A percentile compares a stretch with the other conserved stretches of the same genome.
Evolutionary conservation across 2,329 filamentous ascomycete species (phyloP).

Genomic region (Fusarium citri): DNA sequence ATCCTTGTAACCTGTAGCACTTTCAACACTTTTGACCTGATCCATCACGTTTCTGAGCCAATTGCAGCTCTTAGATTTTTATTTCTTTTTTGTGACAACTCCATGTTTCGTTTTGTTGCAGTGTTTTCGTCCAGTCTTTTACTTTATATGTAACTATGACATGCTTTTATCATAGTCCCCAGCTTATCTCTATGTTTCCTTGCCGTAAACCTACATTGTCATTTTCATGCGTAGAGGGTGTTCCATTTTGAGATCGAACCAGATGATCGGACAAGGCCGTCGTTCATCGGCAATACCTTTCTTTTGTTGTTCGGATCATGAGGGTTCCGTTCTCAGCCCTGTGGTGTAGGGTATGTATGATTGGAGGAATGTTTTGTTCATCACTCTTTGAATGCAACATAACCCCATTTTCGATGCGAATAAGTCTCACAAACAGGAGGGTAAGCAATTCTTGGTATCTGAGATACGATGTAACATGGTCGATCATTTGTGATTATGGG

Average conservation of each 20-base stretch:
- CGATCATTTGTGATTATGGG: no score
- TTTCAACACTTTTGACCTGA: not conserved
- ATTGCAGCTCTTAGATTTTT: not conserved
- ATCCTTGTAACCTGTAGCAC: not conserved
- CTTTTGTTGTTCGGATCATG: not conserved
- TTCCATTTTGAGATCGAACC: not conserved
- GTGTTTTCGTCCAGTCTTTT: not conserved
- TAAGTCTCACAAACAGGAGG: not conserved
- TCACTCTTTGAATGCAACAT: not conserved
- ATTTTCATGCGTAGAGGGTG: not conserved
- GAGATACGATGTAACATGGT: not conserved
- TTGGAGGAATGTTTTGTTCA: no score
- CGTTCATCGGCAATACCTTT: not conserved
- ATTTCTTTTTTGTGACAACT: slow-evolving; percentile 13
- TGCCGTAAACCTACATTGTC: not conserved
- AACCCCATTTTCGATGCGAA: not conserved
- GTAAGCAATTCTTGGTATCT: not conserved
- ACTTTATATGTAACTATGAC: not conserved
- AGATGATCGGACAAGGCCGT: not conserved
- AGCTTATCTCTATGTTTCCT: not conserved
- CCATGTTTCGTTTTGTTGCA: slow-evolving; percentile 3
- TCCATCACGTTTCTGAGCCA: not conserved
- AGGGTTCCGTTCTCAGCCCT: not conserved
- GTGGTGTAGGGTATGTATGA: not conserved
- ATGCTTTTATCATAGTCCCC: not conserved